Evolutionary conservation across 768 basidiomycete genomes (phyloP).

Genomic region (Termitomyces sp.): DNA sequence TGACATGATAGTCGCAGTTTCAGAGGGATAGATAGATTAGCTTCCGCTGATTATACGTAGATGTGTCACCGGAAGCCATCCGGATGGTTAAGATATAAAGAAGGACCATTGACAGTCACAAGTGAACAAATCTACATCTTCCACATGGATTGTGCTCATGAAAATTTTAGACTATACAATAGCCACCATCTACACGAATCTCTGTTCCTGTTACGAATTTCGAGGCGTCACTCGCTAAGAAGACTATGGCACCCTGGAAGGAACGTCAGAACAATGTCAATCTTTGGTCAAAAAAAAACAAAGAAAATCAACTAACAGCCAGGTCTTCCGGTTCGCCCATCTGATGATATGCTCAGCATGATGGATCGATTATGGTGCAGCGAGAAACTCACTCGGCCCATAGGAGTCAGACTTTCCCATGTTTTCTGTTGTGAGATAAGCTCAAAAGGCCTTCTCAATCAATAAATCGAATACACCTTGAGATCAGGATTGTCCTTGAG

Average conservation of each 20-base stretch:
- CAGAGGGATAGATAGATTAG: background rate
- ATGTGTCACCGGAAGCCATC: background rate
- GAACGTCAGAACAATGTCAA: background rate
- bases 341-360: conserved; percentile 27
- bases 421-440: conserved; percentile 47
- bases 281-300: background rate
- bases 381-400: conserved; percentile 61
- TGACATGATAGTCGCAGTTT: conserved; percentile 4
- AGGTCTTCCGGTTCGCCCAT: conserved; percentile 94
- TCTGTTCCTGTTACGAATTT: conserved; percentile 88
- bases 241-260: conserved; percentile 78
- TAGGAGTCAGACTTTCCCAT: conserved; percentile 82
- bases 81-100: background rate
- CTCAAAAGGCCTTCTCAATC: background rate
- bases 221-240: conserved; percentile 85
- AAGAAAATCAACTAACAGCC: conserved; percentile 43
- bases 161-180: conserved; percentile 37
- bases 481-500: conserved; percentile 70
- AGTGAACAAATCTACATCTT: background rate
- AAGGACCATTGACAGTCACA: background rate
- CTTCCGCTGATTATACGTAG: background rate
- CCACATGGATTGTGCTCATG: background rate
- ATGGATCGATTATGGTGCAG: background rate
- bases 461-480: conserved; percentile 43
- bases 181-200: conserved; percentile 85